A percentile compares a stretch with the other conserved stretches of the same genome.
These are phyloP conservation scores for Dothideomycetidae sp. DNA, from an alignment of 2,329 filamentous ascomycete species.

Conservation along the genomic window DNA sequence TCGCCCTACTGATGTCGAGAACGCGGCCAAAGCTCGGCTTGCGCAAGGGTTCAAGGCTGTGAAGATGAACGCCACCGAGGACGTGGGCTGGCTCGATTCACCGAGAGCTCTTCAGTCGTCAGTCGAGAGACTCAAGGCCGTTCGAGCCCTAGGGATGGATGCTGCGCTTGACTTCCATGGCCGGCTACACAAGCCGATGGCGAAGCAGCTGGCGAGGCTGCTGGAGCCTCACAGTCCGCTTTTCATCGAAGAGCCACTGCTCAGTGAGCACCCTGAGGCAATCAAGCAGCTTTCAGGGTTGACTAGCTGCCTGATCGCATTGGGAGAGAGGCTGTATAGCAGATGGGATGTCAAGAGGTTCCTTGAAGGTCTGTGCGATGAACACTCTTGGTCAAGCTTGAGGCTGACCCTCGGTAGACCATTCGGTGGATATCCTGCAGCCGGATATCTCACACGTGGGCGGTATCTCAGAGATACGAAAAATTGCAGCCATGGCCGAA, in stretches of 20 bases:
- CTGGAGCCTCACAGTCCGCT: slow-evolving; percentile 54
- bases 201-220: slow-evolving; percentile 54
- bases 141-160: slow-evolving; percentile 57
- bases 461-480: slow-evolving; percentile 55
- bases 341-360: slow-evolving; percentile 63
- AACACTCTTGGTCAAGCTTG: background rate
- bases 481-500: slow-evolving; percentile 50
- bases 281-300: slow-evolving; percentile 46
- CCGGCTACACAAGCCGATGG: slow-evolving; percentile 65
- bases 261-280: slow-evolving; percentile 53
- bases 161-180: slow-evolving; percentile 68
- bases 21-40: slow-evolving; percentile 35
- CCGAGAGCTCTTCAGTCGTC: slow-evolving; percentile 48
- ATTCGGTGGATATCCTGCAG: slow-evolving; percentile 55
- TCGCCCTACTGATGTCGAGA: slow-evolving; percentile 50
- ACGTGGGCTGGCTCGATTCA: slow-evolving; percentile 62
- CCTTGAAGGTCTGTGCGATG: slow-evolving; percentile 35
- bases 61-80: slow-evolving; percentile 71
- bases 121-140: slow-evolving; percentile 52
- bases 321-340: slow-evolving; percentile 57
- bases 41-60: slow-evolving; percentile 51
- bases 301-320: slow-evolving; percentile 51
- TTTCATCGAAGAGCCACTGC: slow-evolving; percentile 63
- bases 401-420: slow-evolving; percentile 7
- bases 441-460: slow-evolving; percentile 59